Base-by-base conservation (phyloP, 2,329 filamentous ascomycete genomes). In the Talaromyces funiculosus region DNA sequence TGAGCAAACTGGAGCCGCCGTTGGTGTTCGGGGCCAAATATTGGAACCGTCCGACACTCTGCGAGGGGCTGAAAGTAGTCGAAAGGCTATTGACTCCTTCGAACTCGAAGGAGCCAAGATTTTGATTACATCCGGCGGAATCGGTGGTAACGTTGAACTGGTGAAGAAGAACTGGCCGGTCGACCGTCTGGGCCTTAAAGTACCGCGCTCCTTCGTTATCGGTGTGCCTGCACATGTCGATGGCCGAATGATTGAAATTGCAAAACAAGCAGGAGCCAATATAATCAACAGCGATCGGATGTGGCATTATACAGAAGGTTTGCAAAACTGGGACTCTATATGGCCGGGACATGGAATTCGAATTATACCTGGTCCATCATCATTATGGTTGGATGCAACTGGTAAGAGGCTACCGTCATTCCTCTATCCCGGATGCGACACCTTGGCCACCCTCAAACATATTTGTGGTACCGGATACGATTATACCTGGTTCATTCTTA, bases 271-370 rank as follows among this genome's bases (percentile, higher is more conserved):
- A 1, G 84, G 84, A 8, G 84, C 81, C 1, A 75, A 78, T 61
- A 67, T 86, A 62, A 77, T 86, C 73, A 86, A 87, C 71, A 78
- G 80, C 53, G 84, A 86, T 66, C 75, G 84, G 45, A 86, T 86
- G 84, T 87, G 84, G 84, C 84, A 86, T 69, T 87, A 87, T 67
- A 86, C 83, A 10, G 84, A 87, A 66, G 84, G 84, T 0, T 69
- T 87, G 10, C 75, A 79, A 57, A 86, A 87, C 68, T 86, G 84
- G 84, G 72, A 86, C 59, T 77, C 83, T 3, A 85, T 86, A 69
- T 86, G 84, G 84, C 84, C 83, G 0, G 62, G 66, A 14, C 84
- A 86, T 65, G 84, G 84, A 20, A 86, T 86, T 63, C 82, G 84
- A 35, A 78, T 86, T 2, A 73, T 86, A 14, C 83, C 84, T 0